phyloP scores from a whole-genome alignment of 2,329 filamentous ascomycete genomes.

The Ophiostoma piceae region DNA sequence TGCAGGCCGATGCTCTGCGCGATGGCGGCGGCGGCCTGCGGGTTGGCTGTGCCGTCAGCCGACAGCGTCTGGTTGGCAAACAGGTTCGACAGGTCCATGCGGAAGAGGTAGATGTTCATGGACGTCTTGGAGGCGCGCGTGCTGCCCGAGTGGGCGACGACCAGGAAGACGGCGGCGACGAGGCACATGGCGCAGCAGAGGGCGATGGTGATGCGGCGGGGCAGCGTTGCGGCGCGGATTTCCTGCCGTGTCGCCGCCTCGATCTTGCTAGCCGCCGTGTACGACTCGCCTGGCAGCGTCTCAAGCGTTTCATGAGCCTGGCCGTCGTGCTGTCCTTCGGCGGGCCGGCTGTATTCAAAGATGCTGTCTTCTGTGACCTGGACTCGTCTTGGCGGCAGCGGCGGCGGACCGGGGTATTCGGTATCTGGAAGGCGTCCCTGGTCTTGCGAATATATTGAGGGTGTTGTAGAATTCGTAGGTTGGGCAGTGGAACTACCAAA shows the following conservation, averaged over 20 bases:
- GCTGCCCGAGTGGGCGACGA: constrained; percentile 65
- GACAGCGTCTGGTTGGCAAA: constrained; percentile 50
- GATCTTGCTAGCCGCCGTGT: not conserved
- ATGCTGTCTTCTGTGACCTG: not conserved
- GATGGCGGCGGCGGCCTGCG: constrained; percentile 76
- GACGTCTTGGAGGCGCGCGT: constrained; percentile 58
- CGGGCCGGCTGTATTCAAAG: not conserved
- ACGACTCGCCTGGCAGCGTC: not conserved
- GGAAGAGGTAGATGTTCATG: constrained; percentile 74
- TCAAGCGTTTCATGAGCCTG: not conserved
- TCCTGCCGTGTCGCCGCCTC: not conserved
- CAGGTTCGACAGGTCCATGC: constrained; percentile 75
- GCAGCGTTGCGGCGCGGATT: not conserved
- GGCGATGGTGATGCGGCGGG: constrained; percentile 56
- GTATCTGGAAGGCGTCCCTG: not conserved
- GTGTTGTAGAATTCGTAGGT: not conserved
- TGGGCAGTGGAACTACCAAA: not conserved
- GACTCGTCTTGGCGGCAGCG: not conserved
- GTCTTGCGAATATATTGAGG: no score
- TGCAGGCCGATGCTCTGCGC: constrained; percentile 80
- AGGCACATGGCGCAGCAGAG: constrained; percentile 66
- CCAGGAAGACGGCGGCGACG: constrained; percentile 68
- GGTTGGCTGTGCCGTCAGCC: constrained; percentile 56
- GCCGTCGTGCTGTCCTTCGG: not conserved
- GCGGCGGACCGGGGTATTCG: not conserved